Percentiles rank a stretch among this genome's conserved stretches.
phyloP scores from a whole-genome alignment of 2,329 filamentous ascomycete species.

The Sphaerulina populicola region DNA sequence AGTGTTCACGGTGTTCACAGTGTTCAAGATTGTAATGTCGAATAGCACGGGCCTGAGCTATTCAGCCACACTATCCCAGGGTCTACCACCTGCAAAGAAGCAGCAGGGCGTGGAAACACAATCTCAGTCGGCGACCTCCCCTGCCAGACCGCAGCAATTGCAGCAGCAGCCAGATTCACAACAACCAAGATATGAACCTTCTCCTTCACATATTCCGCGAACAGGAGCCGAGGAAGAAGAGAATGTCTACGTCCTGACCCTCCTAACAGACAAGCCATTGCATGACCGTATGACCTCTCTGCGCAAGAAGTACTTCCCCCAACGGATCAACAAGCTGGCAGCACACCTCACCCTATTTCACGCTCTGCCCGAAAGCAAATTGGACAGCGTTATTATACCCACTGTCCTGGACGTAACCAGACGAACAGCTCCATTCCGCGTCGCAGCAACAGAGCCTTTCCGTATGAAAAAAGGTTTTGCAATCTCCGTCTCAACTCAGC shows the following conservation, averaged over 20 bases:
- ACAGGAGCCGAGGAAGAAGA: slow-evolving; percentile 33
- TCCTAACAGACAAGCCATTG: slow-evolving; percentile 35
- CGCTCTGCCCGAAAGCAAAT: slow-evolving; percentile 37
- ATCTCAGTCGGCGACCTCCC: not conserved
- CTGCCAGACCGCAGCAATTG: not conserved
- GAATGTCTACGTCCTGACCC: slow-evolving; percentile 38
- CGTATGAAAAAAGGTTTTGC: slow-evolving; percentile 38
- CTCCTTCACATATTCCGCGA: slow-evolving; percentile 27
- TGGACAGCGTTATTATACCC: slow-evolving; percentile 32
- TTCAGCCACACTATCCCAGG: slow-evolving; percentile 8
- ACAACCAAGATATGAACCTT: slow-evolving; percentile 1
- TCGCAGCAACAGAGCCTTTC: slow-evolving; percentile 36
- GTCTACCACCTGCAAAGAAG: slow-evolving; percentile 2
- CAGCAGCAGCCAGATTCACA: not conserved
- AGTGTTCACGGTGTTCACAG: not conserved
- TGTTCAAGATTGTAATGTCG: slow-evolving; percentile 3
- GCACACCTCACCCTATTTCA: slow-evolving; percentile 43
- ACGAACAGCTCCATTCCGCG: slow-evolving; percentile 31
- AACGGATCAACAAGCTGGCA: slow-evolving; percentile 37
- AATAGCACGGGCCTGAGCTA: slow-evolving; percentile 5
- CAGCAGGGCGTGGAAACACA: not conserved
- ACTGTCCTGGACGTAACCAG: slow-evolving; percentile 28
- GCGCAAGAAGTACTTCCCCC: slow-evolving; percentile 37
- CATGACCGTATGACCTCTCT: slow-evolving; percentile 35
- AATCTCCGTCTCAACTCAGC: slow-evolving; percentile 31